phyloP scores from a whole-genome alignment of 2,329 filamentous ascomycete species.

The Trichothecium sympodiale region DNA sequence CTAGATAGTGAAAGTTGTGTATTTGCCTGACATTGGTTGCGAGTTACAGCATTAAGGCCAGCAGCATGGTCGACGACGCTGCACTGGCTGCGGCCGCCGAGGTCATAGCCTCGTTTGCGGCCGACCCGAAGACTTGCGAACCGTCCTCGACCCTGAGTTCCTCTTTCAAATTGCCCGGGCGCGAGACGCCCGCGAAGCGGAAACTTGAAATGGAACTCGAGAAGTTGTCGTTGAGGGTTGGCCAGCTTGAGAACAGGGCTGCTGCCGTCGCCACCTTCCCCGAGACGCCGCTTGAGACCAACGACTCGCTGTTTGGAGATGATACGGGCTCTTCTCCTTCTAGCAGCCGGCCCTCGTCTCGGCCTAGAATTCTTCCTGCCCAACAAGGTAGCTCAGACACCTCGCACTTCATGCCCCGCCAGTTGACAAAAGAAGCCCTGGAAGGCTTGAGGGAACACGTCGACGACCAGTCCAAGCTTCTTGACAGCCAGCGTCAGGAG shows the following conservation, averaged over 20 bases:
- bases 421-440: slow-evolving; percentile 72
- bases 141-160: slow-evolving; percentile 29
- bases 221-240: slow-evolving; percentile 65
- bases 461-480: slow-evolving; percentile 85
- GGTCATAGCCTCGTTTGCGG: slow-evolving; percentile 41
- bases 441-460: slow-evolving; percentile 81
- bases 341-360: slow-evolving; percentile 34
- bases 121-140: slow-evolving; percentile 26
- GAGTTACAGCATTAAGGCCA: too few species aligned
- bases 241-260: slow-evolving; percentile 72
- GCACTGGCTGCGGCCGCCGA: slow-evolving; percentile 42
- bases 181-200: slow-evolving; percentile 63
- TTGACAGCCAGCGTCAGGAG: slow-evolving; percentile 77
- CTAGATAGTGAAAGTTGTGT: too few species aligned
- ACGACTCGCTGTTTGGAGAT: slow-evolving; percentile 52
- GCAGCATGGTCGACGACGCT: slow-evolving; percentile 41
- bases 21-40: too few species aligned
- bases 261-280: slow-evolving; percentile 54
- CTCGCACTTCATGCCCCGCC: slow-evolving; percentile 25
- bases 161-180: slow-evolving; percentile 64
- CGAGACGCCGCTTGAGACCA: slow-evolving; percentile 70
- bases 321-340: slow-evolving; percentile 34
- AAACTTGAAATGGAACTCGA: slow-evolving; percentile 74
- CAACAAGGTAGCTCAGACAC: slow-evolving; percentile 17
- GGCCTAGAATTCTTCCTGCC: background rate